phyloP scores from a whole-genome alignment of 495 filamentous ascomycete genomes.

The Haplographium delicatum region DNA sequence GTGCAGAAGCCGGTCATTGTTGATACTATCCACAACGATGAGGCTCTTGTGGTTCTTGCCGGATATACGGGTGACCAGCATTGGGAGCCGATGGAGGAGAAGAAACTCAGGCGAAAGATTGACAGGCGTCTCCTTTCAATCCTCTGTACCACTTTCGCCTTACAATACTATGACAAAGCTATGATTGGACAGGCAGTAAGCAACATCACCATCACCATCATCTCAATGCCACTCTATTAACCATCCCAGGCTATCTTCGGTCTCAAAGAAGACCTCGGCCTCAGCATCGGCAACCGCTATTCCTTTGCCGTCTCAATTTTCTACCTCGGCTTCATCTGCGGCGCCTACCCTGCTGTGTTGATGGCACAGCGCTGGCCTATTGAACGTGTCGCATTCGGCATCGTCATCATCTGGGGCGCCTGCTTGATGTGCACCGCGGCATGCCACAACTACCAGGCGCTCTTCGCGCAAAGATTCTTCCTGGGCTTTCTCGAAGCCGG shows the following conservation, averaged over 20 bases:
- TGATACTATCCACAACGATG: background rate
- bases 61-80: background rate
- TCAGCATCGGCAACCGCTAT: background rate
- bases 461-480: background rate
- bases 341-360: background rate
- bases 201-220: background rate
- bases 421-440: background rate
- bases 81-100: background rate
- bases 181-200: background rate
- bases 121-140: background rate
- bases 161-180: background rate
- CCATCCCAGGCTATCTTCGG: background rate
- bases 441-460: background rate
- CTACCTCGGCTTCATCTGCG: background rate
- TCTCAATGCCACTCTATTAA: background rate
- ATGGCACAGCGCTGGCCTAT: background rate
- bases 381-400: background rate
- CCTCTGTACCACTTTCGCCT: background rate
- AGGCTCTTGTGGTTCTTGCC: background rate
- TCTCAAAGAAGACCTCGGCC: background rate
- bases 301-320: background rate
- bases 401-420: background rate
- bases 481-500: slow-evolving; percentile 47
- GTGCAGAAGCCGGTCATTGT: too few relatives aligned
- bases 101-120: background rate